Evolutionary conservation across 345 rosid genomes (phyloP).

Genomic region (Ceriops zippeliana): DNA sequence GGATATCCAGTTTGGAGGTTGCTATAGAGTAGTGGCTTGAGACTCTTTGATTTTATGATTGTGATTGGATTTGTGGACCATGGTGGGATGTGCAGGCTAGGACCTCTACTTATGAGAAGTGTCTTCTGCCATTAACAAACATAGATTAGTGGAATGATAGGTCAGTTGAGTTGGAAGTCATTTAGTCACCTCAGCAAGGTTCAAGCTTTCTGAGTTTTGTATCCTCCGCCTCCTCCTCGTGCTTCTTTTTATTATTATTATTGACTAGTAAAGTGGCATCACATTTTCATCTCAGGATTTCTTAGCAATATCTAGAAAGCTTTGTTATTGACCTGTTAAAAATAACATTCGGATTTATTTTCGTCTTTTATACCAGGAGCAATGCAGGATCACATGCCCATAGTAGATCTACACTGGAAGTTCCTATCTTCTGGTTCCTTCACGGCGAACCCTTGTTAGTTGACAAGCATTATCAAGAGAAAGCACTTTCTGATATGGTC

Average conservation of each 20-base stretch:
- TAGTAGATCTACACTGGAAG: constrained; percentile 88
- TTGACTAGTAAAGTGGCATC: no score
- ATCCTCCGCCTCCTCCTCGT: no score
- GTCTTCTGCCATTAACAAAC: no score
- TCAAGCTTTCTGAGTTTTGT: no score
- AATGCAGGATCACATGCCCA: constrained; percentile 85
- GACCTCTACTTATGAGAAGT: background rate
- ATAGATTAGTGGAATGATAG: no score
- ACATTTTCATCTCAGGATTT: background rate
- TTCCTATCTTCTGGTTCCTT: constrained; percentile 97
- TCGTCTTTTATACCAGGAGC: background rate
- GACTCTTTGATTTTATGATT: background rate
- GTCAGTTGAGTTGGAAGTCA: background rate
- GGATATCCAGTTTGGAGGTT: background rate
- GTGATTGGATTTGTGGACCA: background rate
- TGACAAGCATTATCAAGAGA: constrained; percentile 95
- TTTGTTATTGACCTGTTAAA: constrained; percentile 1
- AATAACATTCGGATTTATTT: background rate
- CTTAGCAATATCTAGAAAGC: background rate
- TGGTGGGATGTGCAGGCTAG: background rate
- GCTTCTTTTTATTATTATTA: no score
- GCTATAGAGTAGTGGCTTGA: background rate
- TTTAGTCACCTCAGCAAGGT: background rate
- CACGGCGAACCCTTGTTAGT: constrained; percentile 74
- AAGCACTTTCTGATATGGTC: constrained; percentile 92